phyloP scores from a whole-genome alignment of 1,284 basidiomycete species.

The Puccinia coronata region DNA sequence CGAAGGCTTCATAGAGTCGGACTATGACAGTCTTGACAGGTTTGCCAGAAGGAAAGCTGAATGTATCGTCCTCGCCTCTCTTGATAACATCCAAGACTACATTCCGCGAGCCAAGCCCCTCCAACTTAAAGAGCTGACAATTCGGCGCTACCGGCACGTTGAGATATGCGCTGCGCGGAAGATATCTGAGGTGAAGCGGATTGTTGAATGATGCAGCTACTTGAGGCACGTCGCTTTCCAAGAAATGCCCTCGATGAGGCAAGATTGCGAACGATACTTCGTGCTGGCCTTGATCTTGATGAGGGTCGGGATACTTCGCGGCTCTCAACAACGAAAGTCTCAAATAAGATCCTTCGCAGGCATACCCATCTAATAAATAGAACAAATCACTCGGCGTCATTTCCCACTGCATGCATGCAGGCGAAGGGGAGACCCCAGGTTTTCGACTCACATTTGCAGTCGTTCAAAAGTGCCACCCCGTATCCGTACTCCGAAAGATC shows the following conservation, averaged over 20 bases:
- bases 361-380: conserved; percentile 52
- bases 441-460: conserved; percentile 69
- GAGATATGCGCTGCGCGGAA: background rate
- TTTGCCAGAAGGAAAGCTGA: conserved; percentile 56
- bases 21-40: conserved; percentile 69
- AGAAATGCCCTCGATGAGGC: conserved; percentile 80
- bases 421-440: background rate
- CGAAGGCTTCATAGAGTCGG: conserved; percentile 84
- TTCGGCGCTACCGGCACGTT: conserved; percentile 38
- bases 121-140: conserved; percentile 31
- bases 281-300: conserved; percentile 77
- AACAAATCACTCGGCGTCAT: background rate
- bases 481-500: conserved; percentile 89
- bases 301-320: conserved; percentile 86
- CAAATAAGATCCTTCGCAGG: conserved; percentile 64
- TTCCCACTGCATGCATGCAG: background rate
- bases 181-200: conserved; percentile 66
- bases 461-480: conserved; percentile 86
- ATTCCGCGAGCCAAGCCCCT: conserved; percentile 43
- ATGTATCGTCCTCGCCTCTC: conserved; percentile 82
- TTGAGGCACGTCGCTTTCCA: conserved; percentile 74
- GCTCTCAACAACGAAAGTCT: conserved; percentile 83
- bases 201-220: conserved; percentile 85
- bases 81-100: conserved; percentile 92
- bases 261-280: conserved; percentile 83